Percentiles rank a stretch among this genome's conserved stretches.
Evolutionary conservation across 2,329 filamentous ascomycete species (phyloP).

Genomic region (Aureobasidium zeae): DNA sequence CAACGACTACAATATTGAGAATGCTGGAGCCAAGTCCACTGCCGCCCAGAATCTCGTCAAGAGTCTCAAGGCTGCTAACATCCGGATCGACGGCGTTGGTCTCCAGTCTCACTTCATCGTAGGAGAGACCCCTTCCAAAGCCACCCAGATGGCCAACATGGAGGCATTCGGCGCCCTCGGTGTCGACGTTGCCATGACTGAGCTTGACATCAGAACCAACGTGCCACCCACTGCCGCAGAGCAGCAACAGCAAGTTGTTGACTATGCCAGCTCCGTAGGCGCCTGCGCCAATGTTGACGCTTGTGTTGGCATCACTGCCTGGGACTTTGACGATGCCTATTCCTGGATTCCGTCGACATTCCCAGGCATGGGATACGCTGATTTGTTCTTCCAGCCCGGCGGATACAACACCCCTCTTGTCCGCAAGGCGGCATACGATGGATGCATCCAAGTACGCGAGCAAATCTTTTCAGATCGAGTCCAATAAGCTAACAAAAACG

Average conservation of each 20-base stretch:
- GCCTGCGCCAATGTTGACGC: constrained; percentile 30
- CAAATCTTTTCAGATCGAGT: background rate
- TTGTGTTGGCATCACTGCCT: constrained; percentile 33
- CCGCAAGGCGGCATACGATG: constrained; percentile 17
- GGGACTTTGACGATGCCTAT: constrained; percentile 36
- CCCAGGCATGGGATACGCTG: constrained; percentile 30
- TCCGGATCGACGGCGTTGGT: constrained; percentile 52
- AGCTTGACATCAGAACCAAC: constrained; percentile 49
- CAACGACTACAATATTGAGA: constrained; percentile 57
- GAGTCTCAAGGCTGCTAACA: constrained; percentile 29
- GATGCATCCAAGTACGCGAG: constrained; percentile 8
- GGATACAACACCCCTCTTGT: constrained; percentile 19
- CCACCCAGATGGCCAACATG: constrained; percentile 39
- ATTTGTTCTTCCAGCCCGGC: constrained; percentile 22
- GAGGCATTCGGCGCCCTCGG: constrained; percentile 43
- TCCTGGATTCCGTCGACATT: constrained; percentile 34
- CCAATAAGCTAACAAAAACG: background rate
- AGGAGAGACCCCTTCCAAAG: constrained; percentile 41
- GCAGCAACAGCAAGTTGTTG: constrained; percentile 39
- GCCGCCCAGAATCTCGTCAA: constrained; percentile 30
- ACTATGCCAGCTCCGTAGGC: constrained; percentile 35
- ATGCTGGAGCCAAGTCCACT: constrained; percentile 38
- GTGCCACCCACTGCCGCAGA: constrained; percentile 37
- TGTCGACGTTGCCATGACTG: constrained; percentile 52
- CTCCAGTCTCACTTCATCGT: constrained; percentile 54